Evolutionary conservation across 106 monocot genomes (phyloP).

Genomic region (Dioscorea alata): DNA sequence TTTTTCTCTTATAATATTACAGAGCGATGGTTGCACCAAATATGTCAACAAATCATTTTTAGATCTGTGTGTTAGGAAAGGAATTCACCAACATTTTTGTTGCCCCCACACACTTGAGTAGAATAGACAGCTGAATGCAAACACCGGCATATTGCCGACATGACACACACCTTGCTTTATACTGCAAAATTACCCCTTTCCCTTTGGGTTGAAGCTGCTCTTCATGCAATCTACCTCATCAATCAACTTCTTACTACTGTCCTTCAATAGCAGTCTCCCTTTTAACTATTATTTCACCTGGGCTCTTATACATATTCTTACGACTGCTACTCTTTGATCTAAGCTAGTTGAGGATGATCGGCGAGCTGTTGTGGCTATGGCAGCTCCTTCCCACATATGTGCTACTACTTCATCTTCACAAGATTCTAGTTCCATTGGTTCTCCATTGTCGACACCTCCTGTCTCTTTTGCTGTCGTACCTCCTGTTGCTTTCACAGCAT

Average conservation of each 20-base stretch:
- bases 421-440: no score
- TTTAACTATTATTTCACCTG: background rate
- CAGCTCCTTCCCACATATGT: no score
- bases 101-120: constrained; percentile 1
- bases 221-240: background rate
- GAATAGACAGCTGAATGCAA: constrained; percentile 6
- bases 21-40: constrained; percentile 9
- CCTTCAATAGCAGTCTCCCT: background rate
- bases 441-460: no score
- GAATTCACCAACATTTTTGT: constrained; percentile 6
- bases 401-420: no score
- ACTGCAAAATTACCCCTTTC: background rate
- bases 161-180: background rate
- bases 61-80: background rate
- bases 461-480: no score
- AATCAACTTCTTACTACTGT: background rate
- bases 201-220: constrained; percentile 8
- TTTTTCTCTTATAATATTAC: constrained; percentile 3
- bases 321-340: no score
- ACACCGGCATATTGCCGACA: constrained; percentile 5
- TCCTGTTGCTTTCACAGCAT: no score
- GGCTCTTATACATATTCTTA: no score
- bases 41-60: background rate
- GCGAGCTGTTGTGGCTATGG: no score
- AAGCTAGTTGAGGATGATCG: no score